phyloP scores from a whole-genome alignment of 2,329 filamentous ascomycete species.

The Aureobasidium namibiae region DNA sequence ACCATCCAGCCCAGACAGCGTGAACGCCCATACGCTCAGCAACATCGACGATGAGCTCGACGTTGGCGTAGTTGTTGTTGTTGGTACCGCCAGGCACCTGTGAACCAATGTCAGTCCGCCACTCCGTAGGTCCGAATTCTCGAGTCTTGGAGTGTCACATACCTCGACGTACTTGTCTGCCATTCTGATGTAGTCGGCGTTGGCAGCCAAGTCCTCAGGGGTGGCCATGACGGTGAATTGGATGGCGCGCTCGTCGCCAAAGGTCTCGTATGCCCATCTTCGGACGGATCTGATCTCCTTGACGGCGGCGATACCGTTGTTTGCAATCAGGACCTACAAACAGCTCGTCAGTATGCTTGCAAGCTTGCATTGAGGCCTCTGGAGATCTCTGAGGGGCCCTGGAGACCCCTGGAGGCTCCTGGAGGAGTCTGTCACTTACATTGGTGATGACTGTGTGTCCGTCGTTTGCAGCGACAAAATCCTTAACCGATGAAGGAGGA shows the following conservation, averaged over 20 bases:
- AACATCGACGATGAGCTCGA: constrained; percentile 97
- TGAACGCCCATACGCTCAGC: constrained; percentile 98
- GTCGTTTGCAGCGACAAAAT: constrained; percentile 82
- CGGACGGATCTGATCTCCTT: constrained; percentile 98
- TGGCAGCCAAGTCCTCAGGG: constrained; percentile 92
- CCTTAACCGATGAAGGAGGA: constrained; percentile 79
- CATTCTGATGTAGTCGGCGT: constrained; percentile 99
- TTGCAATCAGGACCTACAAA: constrained; percentile 85
- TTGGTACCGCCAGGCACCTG: constrained; percentile 93
- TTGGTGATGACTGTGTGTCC: constrained; percentile 98
- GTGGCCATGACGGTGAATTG: constrained; percentile 99
- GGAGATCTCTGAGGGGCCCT: background rate
- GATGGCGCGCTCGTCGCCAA: constrained; percentile 95
- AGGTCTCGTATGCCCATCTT: constrained; percentile 99
- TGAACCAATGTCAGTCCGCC: constrained; percentile 13
- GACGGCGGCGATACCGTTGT: constrained; percentile 98
- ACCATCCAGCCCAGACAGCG: constrained; percentile 98
- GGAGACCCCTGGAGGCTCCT: background rate
- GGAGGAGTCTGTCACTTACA: constrained; percentile 47
- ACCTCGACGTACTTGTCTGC: constrained; percentile 97
- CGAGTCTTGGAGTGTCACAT: constrained; percentile 20
- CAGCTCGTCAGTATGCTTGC: constrained; percentile 18
- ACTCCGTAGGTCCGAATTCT: background rate
- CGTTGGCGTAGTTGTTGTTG: constrained; percentile 99
- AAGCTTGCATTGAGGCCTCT: constrained; percentile 12